Conservation (phyloP, 164 flowering plant species). For the grape (Vitis vinifera) region ASM3070453v1 NC_081823.1:3130001-3130500, state of each 20-base stretch:
- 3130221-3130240: conserved; percentile 72
- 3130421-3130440: conserved; percentile 97
- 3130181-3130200: conserved; percentile 90
- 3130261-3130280: background rate
- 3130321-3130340: background rate
- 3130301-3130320: background rate
- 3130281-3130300: background rate
- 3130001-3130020: too few species aligned
- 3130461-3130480: too few species aligned
- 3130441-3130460: conserved; percentile 90
- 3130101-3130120: background rate
- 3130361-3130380: conserved; percentile 86
- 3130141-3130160: conserved; percentile 98
- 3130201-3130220: conserved; percentile 98
- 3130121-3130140: conserved; percentile 98
- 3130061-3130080: too few species aligned
- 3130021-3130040: too few species aligned
- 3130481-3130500: too few species aligned
- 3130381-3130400: conserved; percentile 89
- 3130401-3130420: conserved; percentile 92
- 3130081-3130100: background rate
- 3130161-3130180: conserved; percentile 88
- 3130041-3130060: too few species aligned
- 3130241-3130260: background rate
- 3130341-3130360: conserved; percentile 70